These are phyloP conservation scores for Podila verticillata DNA, from an alignment of 192 early-diverging fungal genomes.

Conservation along the genomic window DNA sequence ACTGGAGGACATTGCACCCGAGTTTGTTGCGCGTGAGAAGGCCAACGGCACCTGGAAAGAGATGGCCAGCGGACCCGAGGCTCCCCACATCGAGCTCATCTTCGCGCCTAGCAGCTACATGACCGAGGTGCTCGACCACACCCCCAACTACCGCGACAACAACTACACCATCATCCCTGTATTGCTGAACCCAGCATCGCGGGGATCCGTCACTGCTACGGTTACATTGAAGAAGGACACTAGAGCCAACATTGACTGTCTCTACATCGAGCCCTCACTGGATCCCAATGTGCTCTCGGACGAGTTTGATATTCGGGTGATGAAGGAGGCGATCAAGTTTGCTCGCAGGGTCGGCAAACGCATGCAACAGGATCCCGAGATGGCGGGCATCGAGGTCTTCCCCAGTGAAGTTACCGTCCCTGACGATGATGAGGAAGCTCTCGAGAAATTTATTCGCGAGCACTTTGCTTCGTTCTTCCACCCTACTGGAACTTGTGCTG, in stretches of 20 bases:
- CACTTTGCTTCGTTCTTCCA: slow-evolving; percentile 6
- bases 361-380: slow-evolving; percentile 12
- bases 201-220: neutral
- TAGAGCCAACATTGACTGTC: neutral
- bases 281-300: slow-evolving; percentile 16
- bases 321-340: slow-evolving; percentile 10
- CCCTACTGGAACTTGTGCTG: slow-evolving; percentile 19
- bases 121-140: neutral
- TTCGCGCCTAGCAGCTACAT: slow-evolving; percentile 3
- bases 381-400: slow-evolving; percentile 9
- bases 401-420: slow-evolving; percentile 10
- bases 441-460: slow-evolving; percentile 8
- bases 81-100: slow-evolving; percentile 29
- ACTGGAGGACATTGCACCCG: slow-evolving; percentile 22
- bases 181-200: slow-evolving; percentile 18
- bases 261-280: slow-evolving; percentile 2
- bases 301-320: slow-evolving; percentile 16
- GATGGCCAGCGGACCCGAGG: slow-evolving; percentile 17
- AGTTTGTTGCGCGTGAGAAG: slow-evolving; percentile 27
- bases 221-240: neutral
- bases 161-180: slow-evolving; percentile 10
- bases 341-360: slow-evolving; percentile 7
- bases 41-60: slow-evolving; percentile 21
- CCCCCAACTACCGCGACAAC: neutral
- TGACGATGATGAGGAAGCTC: slow-evolving; percentile 8